These are phyloP conservation scores for Kuraishia piskuri DNA, from an alignment of 805 yeast genomes.

Conservation along the genomic window DNA sequence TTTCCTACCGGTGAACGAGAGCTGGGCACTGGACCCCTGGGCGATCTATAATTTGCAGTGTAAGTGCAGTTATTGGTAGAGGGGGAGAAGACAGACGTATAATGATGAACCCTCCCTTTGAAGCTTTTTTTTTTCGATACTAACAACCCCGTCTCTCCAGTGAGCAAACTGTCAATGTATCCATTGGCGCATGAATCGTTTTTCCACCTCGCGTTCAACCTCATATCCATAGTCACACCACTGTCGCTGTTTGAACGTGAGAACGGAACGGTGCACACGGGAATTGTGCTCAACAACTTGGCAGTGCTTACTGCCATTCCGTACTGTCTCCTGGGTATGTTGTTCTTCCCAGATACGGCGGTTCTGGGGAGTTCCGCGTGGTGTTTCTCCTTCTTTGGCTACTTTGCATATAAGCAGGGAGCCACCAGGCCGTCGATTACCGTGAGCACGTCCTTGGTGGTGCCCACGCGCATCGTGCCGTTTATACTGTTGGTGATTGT, in stretches of 20 bases:
- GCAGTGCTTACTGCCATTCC: conserved; percentile 64
- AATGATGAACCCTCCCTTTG: no score
- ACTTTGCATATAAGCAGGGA: conserved; percentile 43
- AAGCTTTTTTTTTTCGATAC: no score
- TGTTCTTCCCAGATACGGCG: conserved; percentile 41
- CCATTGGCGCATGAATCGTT: conserved; percentile 60
- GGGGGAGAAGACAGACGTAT: not conserved
- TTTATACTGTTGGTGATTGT: conserved; percentile 39
- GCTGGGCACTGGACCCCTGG: conserved; percentile 44
- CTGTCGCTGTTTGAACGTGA: conserved; percentile 56
- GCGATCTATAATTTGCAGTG: conserved; percentile 39
- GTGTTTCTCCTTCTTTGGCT: conserved; percentile 60
- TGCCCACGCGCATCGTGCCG: conserved; percentile 60
- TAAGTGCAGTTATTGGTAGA: conserved; percentile 15
- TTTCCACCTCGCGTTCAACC: conserved; percentile 54
- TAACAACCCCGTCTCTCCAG: conserved; percentile 3
- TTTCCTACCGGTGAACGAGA: conserved; percentile 20
- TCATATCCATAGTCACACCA: conserved; percentile 48
- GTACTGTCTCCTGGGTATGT: conserved; percentile 42
- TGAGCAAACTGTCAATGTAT: conserved; percentile 57
- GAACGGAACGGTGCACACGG: conserved; percentile 84
- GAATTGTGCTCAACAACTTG: conserved; percentile 63
- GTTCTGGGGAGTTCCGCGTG: conserved; percentile 70
- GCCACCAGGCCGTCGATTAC: conserved; percentile 14
- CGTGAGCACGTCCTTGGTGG: conserved; percentile 26